Evolutionary conservation across 2,329 filamentous ascomycete species (phyloP), one percentile per base, ranked within the genome.

Genomic region (Dactylellina haptotyla): DNA sequence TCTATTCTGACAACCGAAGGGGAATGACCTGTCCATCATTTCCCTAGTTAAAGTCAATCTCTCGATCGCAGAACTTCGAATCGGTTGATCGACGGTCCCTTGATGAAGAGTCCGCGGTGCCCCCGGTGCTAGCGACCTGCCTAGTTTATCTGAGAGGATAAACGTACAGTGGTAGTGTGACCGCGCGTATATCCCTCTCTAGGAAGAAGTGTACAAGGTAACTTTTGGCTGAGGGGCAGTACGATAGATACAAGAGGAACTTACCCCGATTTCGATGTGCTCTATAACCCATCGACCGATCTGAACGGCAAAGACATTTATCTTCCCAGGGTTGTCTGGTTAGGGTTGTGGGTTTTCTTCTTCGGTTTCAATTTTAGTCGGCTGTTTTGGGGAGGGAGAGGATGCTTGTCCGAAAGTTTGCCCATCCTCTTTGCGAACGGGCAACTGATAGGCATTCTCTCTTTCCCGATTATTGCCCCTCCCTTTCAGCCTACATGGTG

Each of bases 391-490:
- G n/a, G n/a, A n/a, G n/a, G n/a, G n/a, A n/a, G n/a, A n/a, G 45
- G 25, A 6, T 43, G 32, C n/a, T 20, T 14, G 37, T 46, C 32
- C 39, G 57, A 51, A 46, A 53, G 57, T 34, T 69, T 63, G 53
- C 50, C 70, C 61, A 61, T 66, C 45, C 37, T 30, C 57, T 58
- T 54, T 75, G 46, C 66, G 69, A 74, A 71, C 67, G 23, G 39
- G 62, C 54, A 67, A 75, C 32, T 76, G 72, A 73, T 70, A 59
- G 50, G 37, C 64, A 75, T 61, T 70, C 56, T 63, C 53, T 54
- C 66, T 71, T 75, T 69, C 75, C 75, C 75, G 57, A 72, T 76
- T 76, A 65, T 59, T 53, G 64, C 62, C 67, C 70, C 63, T 50
- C 34, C 64, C 73, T 54, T 62, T 28, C 46, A 64, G 41, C 39